phyloP scores from a whole-genome alignment of 1,139 yeast species.

The Zygosaccharomyces pseudobailii region DNA sequence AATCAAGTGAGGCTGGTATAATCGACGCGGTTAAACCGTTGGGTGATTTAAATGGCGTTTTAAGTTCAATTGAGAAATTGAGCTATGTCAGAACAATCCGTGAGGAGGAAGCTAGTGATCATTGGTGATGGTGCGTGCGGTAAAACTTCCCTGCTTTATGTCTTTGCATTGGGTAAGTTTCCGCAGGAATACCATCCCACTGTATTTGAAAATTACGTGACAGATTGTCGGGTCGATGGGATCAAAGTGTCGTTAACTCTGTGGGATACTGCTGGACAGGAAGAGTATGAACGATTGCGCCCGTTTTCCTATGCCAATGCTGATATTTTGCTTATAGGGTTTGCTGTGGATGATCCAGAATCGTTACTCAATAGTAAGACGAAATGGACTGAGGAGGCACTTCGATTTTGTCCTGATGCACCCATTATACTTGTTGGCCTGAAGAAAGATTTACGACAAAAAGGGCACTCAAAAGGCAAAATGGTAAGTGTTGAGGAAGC shows the following conservation, averaged over 20 bases:
- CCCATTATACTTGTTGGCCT: constrained; percentile 66
- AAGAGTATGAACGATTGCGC: constrained; percentile 73
- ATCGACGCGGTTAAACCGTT: background rate
- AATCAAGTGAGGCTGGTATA: background rate
- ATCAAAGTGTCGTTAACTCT: constrained; percentile 82
- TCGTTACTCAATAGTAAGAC: constrained; percentile 62
- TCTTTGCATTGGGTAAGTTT: constrained; percentile 78
- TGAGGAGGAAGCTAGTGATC: constrained; percentile 76
- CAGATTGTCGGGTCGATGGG: constrained; percentile 90
- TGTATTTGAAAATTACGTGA: constrained; percentile 90
- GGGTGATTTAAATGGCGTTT: background rate
- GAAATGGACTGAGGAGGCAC: constrained; percentile 72
- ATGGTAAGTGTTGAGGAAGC: constrained; percentile 55
- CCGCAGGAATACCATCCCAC: constrained; percentile 89
- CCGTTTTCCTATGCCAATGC: constrained; percentile 75
- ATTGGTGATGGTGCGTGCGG: constrained; percentile 98
- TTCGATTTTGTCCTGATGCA: constrained; percentile 59
- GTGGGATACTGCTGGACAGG: constrained; percentile 98
- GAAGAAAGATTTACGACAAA: constrained; percentile 57
- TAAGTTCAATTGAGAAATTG: background rate
- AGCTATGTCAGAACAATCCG: constrained; percentile 34
- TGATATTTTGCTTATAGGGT: constrained; percentile 66
- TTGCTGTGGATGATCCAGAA: constrained; percentile 65
- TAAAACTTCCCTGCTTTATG: constrained; percentile 84
- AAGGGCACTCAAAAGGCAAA: constrained; percentile 32